A percentile compares a stretch with the other conserved stretches of the same genome.
These are phyloP conservation scores for Raffaelea ambrosiae DNA, from an alignment of 2,329 filamentous ascomycete species.

Conservation along the genomic window DNA sequence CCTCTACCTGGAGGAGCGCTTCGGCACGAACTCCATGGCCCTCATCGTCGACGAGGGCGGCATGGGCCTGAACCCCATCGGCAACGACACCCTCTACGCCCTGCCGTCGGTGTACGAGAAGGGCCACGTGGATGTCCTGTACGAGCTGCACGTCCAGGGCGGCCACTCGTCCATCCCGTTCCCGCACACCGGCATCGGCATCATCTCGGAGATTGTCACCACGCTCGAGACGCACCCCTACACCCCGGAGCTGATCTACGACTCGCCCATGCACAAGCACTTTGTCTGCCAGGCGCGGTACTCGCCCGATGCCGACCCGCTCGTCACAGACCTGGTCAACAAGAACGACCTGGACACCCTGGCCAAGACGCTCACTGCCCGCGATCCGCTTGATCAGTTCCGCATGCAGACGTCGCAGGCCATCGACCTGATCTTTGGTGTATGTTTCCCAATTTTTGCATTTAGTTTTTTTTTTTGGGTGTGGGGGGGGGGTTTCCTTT, in stretches of 20 bases:
- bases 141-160: slow-evolving; percentile 48
- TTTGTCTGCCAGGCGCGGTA: slow-evolving; percentile 32
- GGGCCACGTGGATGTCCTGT: slow-evolving; percentile 48
- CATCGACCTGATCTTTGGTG: slow-evolving; percentile 49
- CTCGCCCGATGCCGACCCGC: slow-evolving; percentile 34
- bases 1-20: slow-evolving; percentile 33
- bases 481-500: too few relatives aligned
- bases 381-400: slow-evolving; percentile 28
- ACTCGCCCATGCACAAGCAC: slow-evolving; percentile 25
- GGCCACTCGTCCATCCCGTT: slow-evolving; percentile 53
- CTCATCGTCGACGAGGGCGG: slow-evolving; percentile 52
- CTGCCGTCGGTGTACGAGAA: slow-evolving; percentile 52
- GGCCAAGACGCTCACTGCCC: slow-evolving; percentile 38
- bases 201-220: slow-evolving; percentile 38
- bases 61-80: slow-evolving; percentile 33
- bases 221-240: slow-evolving; percentile 39
- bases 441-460: background rate
- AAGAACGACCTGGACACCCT: slow-evolving; percentile 21
- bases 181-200: slow-evolving; percentile 44
- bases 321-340: slow-evolving; percentile 19
- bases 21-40: slow-evolving; percentile 46
- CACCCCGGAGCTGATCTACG: slow-evolving; percentile 24
- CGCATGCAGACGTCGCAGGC: slow-evolving; percentile 54
- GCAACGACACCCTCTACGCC: slow-evolving; percentile 34
- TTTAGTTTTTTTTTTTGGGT: background rate